A percentile compares a stretch with the other conserved stretches of the same genome.
phyloP scores from a whole-genome alignment of 192 early-diverging fungal species.

The Coemansia sp. region DNA sequence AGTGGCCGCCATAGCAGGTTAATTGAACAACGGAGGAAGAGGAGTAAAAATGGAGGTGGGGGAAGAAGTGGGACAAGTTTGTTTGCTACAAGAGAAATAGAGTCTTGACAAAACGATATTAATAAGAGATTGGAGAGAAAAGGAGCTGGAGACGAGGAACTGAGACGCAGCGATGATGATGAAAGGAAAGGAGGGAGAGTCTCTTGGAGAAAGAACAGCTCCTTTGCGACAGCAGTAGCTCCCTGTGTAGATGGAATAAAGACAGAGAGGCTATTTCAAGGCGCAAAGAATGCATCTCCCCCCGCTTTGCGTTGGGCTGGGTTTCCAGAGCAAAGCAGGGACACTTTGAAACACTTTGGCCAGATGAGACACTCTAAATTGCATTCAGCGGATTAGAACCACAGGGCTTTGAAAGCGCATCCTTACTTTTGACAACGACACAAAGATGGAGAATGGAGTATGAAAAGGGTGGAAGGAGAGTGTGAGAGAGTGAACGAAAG shows the following conservation, averaged over 20 bases:
- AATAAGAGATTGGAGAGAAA: too few species aligned
- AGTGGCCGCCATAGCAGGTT: conserved; percentile 44
- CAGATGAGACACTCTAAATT: too few species aligned
- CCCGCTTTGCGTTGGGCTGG: too few species aligned
- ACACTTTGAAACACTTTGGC: too few species aligned
- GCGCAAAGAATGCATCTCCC: too few species aligned
- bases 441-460: not conserved
- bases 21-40: not conserved
- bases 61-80: not conserved
- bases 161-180: not conserved
- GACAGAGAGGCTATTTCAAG: conserved; percentile 6
- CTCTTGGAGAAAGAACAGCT: not conserved
- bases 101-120: too few species aligned
- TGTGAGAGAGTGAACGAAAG: not conserved
- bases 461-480: not conserved
- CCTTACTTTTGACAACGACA: not conserved
- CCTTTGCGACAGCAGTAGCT: not conserved
- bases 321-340: too few species aligned
- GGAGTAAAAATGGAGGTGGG: not conserved
- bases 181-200: not conserved
- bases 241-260: not conserved
- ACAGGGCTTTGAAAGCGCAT: too few species aligned
- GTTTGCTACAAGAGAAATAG: too few species aligned
- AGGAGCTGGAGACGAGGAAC: too few species aligned
- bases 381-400: too few species aligned